phyloP scores from a whole-genome alignment of 2,329 filamentous ascomycete genomes.

The Ophiosphaerella narmari region DNA sequence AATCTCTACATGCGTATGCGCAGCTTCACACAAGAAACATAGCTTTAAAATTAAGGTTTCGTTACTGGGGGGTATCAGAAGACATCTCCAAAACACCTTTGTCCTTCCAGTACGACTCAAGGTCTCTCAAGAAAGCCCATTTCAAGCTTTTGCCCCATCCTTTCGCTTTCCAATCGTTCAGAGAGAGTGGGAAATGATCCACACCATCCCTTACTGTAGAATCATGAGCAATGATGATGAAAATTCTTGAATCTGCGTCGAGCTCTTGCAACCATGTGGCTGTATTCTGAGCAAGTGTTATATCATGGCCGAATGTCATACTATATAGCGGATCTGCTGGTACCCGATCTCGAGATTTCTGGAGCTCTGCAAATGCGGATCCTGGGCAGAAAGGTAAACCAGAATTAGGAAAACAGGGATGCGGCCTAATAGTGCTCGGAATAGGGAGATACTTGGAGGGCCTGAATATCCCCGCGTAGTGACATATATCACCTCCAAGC shows the following conservation, averaged over 20 bases:
- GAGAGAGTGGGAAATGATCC: slow-evolving; percentile 26
- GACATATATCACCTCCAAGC: slow-evolving; percentile 34
- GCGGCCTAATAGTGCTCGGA: slow-evolving; percentile 22
- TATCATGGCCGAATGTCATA: slow-evolving; percentile 22
- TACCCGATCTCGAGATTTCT: slow-evolving; percentile 12
- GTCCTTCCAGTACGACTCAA: slow-evolving; percentile 24
- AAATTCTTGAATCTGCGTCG: slow-evolving; percentile 26
- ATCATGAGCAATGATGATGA: slow-evolving; percentile 37
- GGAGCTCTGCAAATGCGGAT: slow-evolving; percentile 22
- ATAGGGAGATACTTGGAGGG: slow-evolving; percentile 27
- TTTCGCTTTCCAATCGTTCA: slow-evolving; percentile 33
- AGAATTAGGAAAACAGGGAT: slow-evolving; percentile 14
- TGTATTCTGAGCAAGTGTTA: slow-evolving; percentile 25
- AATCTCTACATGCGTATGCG: not conserved
- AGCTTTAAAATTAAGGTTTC: not conserved
- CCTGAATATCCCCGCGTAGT: slow-evolving; percentile 32
- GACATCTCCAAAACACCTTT: slow-evolving; percentile 1
- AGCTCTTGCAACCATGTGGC: slow-evolving; percentile 25
- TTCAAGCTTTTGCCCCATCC: slow-evolving; percentile 26
- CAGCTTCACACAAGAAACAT: not conserved
- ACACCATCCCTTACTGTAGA: slow-evolving; percentile 28
- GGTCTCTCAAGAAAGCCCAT: slow-evolving; percentile 32
- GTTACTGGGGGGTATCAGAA: not conserved
- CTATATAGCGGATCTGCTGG: slow-evolving; percentile 16
- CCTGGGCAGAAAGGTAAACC: slow-evolving; percentile 20